Conservation (phyloP, 2,329 filamentous ascomycete genomes). For the Arthrobotrys musiformis region DNA sequence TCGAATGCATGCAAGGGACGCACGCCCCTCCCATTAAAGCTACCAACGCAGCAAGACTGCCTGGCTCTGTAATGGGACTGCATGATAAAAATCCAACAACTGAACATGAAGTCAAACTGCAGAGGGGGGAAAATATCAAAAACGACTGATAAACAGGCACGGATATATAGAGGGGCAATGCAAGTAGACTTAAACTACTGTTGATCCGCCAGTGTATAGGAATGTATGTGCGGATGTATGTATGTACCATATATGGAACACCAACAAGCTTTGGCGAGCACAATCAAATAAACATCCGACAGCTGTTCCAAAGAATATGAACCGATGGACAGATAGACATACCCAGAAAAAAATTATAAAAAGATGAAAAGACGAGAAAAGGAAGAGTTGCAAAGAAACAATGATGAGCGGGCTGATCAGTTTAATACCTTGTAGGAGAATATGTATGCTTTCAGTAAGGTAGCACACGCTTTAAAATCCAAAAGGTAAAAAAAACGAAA, state of each 20-base stretch:
- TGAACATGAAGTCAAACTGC: neutral
- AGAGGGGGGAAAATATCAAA: neutral
- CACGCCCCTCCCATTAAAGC: neutral
- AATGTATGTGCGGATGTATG: neutral
- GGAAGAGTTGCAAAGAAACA: conserved; percentile 43
- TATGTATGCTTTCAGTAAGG: conserved; percentile 50
- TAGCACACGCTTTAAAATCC: conserved; percentile 38
- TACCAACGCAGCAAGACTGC: conserved; percentile 26
- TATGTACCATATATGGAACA: neutral
- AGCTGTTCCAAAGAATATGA: neutral
- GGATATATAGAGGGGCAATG: neutral
- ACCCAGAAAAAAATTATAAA: neutral
- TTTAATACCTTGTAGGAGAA: conserved; percentile 54
- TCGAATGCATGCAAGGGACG: conserved; percentile 2
- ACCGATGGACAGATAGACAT: neutral
- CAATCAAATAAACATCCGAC: neutral
- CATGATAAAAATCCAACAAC: conserved; percentile 13
- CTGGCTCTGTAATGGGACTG: neutral
- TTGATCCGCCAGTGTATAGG: conserved; percentile 10
- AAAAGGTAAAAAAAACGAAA: conserved; percentile 16
- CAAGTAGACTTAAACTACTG: conserved; percentile 21
- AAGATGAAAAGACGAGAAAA: conserved; percentile 19
- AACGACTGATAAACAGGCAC: neutral
- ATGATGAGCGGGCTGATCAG: conserved; percentile 48
- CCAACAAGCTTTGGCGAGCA: conserved; percentile 38